Evolutionary conservation across 495 filamentous ascomycete species (phyloP).

Genomic region (Filosporella fistucella): DNA sequence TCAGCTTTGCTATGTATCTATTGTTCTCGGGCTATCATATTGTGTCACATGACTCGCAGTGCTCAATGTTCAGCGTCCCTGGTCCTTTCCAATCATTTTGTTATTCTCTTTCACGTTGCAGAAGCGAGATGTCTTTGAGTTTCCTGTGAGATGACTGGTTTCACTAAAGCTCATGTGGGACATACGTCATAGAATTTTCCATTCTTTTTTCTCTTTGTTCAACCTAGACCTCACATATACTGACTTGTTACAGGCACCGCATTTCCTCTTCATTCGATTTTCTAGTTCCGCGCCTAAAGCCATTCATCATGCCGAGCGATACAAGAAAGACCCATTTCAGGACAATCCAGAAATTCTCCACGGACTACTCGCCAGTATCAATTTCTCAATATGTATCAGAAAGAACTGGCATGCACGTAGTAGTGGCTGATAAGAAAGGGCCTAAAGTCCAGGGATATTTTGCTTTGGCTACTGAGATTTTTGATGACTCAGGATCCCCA

Average conservation of each 20-base stretch:
- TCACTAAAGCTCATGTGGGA: no score
- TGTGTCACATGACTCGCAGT: no score
- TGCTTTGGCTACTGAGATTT: slow-evolving; percentile 92
- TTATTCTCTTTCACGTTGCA: no score
- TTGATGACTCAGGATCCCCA: slow-evolving; percentile 92
- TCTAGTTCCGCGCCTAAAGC: not conserved
- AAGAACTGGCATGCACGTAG: slow-evolving; percentile 87
- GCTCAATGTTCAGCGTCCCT: no score
- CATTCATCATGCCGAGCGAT: slow-evolving; percentile 20
- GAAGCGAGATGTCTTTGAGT: no score
- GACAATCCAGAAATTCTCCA: slow-evolving; percentile 75
- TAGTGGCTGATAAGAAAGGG: slow-evolving; percentile 86
- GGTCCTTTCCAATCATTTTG: no score
- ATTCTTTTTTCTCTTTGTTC: not conserved
- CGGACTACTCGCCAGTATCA: slow-evolving; percentile 79
- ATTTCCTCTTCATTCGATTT: not conserved
- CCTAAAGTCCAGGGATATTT: slow-evolving; percentile 95
- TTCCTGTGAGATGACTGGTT: no score
- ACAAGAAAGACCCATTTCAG: slow-evolving; percentile 56
- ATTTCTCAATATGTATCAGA: slow-evolving; percentile 80
- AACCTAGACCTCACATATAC: not conserved
- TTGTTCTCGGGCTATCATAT: no score
- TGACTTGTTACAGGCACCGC: not conserved
- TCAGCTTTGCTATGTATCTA: no score
- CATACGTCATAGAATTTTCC: no score